A percentile compares a stretch with the other conserved stretches of the same genome.
Evolutionary conservation across 768 basidiomycete genomes (phyloP).

Genomic region (Amanita pallidorosea): DNA sequence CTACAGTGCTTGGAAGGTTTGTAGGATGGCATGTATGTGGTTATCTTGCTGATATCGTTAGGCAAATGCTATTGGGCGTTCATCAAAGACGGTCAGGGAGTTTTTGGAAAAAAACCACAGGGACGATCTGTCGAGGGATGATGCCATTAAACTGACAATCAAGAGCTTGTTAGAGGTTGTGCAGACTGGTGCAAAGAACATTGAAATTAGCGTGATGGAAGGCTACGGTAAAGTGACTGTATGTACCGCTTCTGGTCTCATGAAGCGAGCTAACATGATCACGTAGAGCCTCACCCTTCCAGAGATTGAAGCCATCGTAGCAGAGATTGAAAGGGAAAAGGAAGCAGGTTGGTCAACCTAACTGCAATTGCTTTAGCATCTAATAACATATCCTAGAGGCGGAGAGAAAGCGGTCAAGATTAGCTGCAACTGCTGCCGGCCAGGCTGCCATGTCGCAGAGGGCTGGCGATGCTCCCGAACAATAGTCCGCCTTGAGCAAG

Average conservation of each 20-base stretch:
- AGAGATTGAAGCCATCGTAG: conserved; percentile 88
- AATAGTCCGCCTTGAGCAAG: conserved; percentile 13
- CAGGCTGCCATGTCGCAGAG: conserved; percentile 80
- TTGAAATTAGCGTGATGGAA: conserved; percentile 98
- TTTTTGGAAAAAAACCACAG: conserved; percentile 98
- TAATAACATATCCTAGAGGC: conserved; percentile 50
- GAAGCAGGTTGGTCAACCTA: conserved; percentile 62
- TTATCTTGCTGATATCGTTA: conserved; percentile 17
- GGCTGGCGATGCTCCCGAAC: conserved; percentile 25
- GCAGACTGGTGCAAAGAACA: conserved; percentile 99
- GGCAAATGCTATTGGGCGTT: conserved; percentile 97
- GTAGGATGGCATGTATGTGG: not conserved
- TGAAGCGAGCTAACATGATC: conserved; percentile 3
- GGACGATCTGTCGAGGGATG: conserved; percentile 80
- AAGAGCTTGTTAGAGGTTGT: conserved; percentile 96
- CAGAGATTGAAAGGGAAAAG: conserved; percentile 94
- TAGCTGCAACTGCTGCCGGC: conserved; percentile 86
- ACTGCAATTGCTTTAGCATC: not conserved
- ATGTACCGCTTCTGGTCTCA: conserved; percentile 13
- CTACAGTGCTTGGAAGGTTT: conserved; percentile 96
- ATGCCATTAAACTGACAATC: conserved; percentile 89
- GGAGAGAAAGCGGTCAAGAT: conserved; percentile 82
- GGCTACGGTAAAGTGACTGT: conserved; percentile 90
- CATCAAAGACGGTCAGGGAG: conserved; percentile 96
- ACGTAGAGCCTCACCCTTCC: conserved; percentile 70